These are phyloP conservation scores for Hypoxylon crocopeplum DNA, from an alignment of 495 filamentous ascomycete species.

Conservation along the genomic window DNA sequence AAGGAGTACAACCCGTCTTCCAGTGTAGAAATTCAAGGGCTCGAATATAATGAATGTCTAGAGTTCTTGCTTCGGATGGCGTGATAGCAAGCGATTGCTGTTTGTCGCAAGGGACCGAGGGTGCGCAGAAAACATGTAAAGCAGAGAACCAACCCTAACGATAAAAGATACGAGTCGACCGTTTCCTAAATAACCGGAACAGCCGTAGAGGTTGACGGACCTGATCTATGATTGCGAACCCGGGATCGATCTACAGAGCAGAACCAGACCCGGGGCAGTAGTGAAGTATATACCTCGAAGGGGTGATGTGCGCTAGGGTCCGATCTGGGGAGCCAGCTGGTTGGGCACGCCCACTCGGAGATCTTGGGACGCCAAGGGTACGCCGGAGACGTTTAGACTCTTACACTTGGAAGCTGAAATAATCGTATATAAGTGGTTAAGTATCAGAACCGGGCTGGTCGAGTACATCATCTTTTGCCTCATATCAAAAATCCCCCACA, in stretches of 20 bases:
- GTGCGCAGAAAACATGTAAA: slow-evolving; percentile 16
- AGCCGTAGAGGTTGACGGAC: background rate
- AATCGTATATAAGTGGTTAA: slow-evolving; percentile 34
- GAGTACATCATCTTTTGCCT: slow-evolving; percentile 37
- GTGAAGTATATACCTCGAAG: slow-evolving; percentile 36
- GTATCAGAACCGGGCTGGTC: slow-evolving; percentile 32
- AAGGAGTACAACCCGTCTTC: background rate
- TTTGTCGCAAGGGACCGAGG: no score
- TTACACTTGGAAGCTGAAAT: slow-evolving; percentile 30
- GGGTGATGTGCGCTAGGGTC: slow-evolving; percentile 34
- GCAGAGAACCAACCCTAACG: slow-evolving; percentile 27
- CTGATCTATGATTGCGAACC: slow-evolving; percentile 11
- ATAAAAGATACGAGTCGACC: slow-evolving; percentile 8
- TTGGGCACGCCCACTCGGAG: slow-evolving; percentile 32
- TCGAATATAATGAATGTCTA: no score
- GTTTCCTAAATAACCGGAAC: slow-evolving; percentile 7
- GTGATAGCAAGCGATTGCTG: no score
- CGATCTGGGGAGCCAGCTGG: slow-evolving; percentile 36
- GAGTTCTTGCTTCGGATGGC: no score
- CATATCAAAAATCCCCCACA: slow-evolving; percentile 33
- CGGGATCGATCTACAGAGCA: background rate
- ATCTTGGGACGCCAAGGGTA: slow-evolving; percentile 36
- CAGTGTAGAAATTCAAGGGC: background rate
- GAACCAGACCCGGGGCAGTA: slow-evolving; percentile 9
- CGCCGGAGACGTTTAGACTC: slow-evolving; percentile 28